These are phyloP conservation scores for Pythium guiyangense DNA, from an alignment of 352 stramenopile genomes.

Conservation along the genomic window DNA sequence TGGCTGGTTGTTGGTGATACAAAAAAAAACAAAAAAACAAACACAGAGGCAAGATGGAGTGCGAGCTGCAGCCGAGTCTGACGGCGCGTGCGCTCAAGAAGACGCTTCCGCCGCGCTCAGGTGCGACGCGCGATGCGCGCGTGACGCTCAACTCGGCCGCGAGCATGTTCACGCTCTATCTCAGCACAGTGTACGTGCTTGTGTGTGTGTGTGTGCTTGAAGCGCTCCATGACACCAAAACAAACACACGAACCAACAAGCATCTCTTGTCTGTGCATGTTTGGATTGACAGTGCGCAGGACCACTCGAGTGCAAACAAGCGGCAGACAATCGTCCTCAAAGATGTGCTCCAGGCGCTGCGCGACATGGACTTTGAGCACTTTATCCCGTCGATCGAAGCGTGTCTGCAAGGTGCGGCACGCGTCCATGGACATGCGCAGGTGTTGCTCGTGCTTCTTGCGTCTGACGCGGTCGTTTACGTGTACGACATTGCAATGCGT, in stretches of 20 bases:
- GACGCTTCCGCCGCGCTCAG: slow-evolving; percentile 56
- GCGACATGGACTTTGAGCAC: slow-evolving; percentile 75
- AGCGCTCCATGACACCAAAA: not conserved
- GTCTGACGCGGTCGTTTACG: not conserved
- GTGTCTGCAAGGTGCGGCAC: slow-evolving; percentile 62
- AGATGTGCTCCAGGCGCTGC: slow-evolving; percentile 65
- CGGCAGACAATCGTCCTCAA: slow-evolving; percentile 72
- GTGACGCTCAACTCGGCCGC: slow-evolving; percentile 64
- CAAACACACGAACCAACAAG: not conserved
- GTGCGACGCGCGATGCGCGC: slow-evolving; percentile 63
- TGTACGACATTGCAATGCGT: not conserved
- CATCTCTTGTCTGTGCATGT: not conserved
- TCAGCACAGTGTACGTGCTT: slow-evolving; percentile 65
- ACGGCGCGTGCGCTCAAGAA: slow-evolving; percentile 68
- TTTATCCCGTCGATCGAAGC: slow-evolving; percentile 66
- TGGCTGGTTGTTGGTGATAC: not conserved
- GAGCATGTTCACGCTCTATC: slow-evolving; percentile 78
- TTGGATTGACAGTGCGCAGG: slow-evolving; percentile 40
- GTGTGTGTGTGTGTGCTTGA: slow-evolving; percentile 8
- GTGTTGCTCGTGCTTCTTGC: not conserved
- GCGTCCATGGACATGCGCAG: no score
- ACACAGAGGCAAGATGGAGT: slow-evolving; percentile 43
- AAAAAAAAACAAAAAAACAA: slow-evolving; percentile 5
- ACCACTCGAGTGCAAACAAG: slow-evolving; percentile 61
- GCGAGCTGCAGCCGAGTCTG: slow-evolving; percentile 59